These are phyloP conservation scores for Mortierella sp. DNA, from an alignment of 371 early-diverging fungal species.

Conservation along the genomic window DNA sequence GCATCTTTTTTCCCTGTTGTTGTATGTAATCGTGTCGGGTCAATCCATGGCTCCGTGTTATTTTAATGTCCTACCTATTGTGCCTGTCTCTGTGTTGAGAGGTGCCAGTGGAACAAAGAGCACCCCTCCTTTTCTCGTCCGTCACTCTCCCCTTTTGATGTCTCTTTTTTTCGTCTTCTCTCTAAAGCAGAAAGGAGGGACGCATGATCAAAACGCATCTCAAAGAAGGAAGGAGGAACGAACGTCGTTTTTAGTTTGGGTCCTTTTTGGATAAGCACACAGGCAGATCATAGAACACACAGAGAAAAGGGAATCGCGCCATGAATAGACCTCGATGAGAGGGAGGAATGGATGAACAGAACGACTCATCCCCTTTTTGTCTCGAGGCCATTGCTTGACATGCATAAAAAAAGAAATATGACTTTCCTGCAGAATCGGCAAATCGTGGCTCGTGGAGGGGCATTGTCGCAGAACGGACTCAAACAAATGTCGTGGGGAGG, in stretches of 20 bases:
- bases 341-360: background rate
- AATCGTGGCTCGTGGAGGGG: background rate
- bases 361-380: background rate
- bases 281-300: background rate
- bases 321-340: background rate
- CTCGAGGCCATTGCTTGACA: background rate
- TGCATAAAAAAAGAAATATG: background rate
- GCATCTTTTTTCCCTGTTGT: background rate
- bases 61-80: background rate
- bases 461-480: background rate
- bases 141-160: background rate
- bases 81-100: too few species aligned
- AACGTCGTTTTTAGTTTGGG: background rate
- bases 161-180: background rate
- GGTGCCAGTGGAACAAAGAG: too few species aligned
- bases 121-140: too few species aligned
- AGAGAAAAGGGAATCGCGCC: background rate
- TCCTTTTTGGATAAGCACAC: constrained; percentile 1
- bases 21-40: background rate
- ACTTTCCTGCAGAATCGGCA: background rate
- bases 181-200: background rate
- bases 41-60: background rate
- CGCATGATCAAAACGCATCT: constrained; percentile 4
- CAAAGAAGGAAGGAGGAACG: background rate
- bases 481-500: background rate